A percentile compares a stretch with the other conserved stretches of the same genome.
phyloP scores from a whole-genome alignment of 2,329 filamentous ascomycete genomes.

The Macrophomina tecta region DNA sequence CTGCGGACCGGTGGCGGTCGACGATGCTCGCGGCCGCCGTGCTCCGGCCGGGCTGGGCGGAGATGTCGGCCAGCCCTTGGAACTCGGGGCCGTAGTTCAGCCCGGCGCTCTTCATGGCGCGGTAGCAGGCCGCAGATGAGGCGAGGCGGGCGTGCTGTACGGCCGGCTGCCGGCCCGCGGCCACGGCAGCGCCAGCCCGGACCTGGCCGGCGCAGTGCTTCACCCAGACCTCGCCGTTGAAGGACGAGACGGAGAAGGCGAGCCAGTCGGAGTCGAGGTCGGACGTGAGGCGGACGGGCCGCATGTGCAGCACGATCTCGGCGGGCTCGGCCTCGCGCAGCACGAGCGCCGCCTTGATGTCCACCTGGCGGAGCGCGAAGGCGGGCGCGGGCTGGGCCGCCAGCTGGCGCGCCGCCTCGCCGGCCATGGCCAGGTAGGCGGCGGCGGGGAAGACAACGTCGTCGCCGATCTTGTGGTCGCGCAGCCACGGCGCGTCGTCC shows the following conservation, averaged over 20 bases:
- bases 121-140: not conserved
- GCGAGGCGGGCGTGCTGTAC: not conserved
- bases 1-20: not conserved
- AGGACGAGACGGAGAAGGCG: slow-evolving; percentile 33
- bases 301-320: slow-evolving; percentile 32
- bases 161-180: not conserved
- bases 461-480: slow-evolving; percentile 45
- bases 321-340: slow-evolving; percentile 13
- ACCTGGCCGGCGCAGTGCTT: slow-evolving; percentile 35
- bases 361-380: slow-evolving; percentile 25
- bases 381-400: not conserved
- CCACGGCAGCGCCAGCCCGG: not conserved
- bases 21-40: not conserved
- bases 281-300: slow-evolving; percentile 28
- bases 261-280: slow-evolving; percentile 32
- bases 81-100: slow-evolving; percentile 13
- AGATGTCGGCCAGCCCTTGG: not conserved
- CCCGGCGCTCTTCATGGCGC: not conserved
- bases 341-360: slow-evolving; percentile 28
- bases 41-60: not conserved
- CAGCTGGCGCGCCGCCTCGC: slow-evolving; percentile 36
- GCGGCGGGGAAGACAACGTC: slow-evolving; percentile 16
- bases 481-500: slow-evolving; percentile 50
- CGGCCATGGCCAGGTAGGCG: slow-evolving; percentile 34
- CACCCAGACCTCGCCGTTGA: slow-evolving; percentile 34